Evolutionary conservation across 495 filamentous ascomycete genomes (phyloP).

Genomic region (Lepraria neglecta): DNA sequence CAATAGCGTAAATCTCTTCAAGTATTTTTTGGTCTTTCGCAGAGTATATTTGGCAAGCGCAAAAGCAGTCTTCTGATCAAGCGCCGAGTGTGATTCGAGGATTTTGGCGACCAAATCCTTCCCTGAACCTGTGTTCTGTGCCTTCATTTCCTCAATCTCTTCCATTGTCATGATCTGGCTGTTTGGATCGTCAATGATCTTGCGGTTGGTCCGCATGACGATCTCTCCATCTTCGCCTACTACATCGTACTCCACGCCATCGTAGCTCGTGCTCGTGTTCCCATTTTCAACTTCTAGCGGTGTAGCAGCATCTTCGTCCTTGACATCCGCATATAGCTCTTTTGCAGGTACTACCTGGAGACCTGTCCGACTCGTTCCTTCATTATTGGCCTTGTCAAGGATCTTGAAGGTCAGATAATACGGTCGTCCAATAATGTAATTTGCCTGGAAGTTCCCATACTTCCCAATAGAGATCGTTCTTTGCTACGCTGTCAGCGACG

Average conservation of each 20-base stretch:
- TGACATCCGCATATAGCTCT: slow-evolving; percentile 77
- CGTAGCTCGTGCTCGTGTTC: slow-evolving; percentile 38
- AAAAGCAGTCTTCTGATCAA: slow-evolving; percentile 92
- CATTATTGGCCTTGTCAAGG: slow-evolving; percentile 60
- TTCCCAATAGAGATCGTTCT: slow-evolving; percentile 82
- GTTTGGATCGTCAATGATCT: slow-evolving; percentile 71
- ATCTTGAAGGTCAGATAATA: slow-evolving; percentile 89
- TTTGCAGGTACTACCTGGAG: slow-evolving; percentile 73
- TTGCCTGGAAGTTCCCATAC: slow-evolving; percentile 80
- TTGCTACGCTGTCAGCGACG: slow-evolving; percentile 26
- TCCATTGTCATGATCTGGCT: slow-evolving; percentile 74
- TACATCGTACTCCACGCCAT: slow-evolving; percentile 44
- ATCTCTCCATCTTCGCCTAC: slow-evolving; percentile 50
- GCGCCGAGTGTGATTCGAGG: slow-evolving; percentile 70
- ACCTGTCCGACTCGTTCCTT: slow-evolving; percentile 48
- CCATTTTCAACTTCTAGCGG: slow-evolving; percentile 44
- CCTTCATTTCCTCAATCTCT: slow-evolving; percentile 90
- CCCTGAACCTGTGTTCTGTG: slow-evolving; percentile 66
- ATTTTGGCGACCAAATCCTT: slow-evolving; percentile 85
- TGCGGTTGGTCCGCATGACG: slow-evolving; percentile 69
- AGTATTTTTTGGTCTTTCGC: slow-evolving; percentile 88
- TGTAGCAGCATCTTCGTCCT: slow-evolving; percentile 45
- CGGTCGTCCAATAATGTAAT: slow-evolving; percentile 78
- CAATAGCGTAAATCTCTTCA: slow-evolving; percentile 74
- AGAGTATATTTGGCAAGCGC: slow-evolving; percentile 91